Base-by-base conservation (phyloP, 805 yeast genomes). In the Priceomyces fermenticarens region DNA sequence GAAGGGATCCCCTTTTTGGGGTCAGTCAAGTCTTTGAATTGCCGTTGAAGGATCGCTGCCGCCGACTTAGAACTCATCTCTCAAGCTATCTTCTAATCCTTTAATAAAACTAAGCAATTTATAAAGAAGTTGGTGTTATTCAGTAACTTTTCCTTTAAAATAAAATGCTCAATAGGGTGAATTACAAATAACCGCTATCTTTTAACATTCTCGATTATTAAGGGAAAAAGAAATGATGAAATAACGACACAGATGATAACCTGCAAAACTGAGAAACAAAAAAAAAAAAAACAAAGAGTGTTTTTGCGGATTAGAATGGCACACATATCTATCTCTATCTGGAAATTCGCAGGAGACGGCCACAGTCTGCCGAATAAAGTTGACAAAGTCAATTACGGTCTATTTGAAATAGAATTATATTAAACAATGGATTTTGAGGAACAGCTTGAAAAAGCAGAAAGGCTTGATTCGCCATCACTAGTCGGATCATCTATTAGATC, bases 1-100 rank as follows among this genome's bases (percentile, higher is more conserved):
- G 71, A 65, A 4, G 75, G 75, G 39, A 70, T 67, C 34, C 73
- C 90, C 60, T 85, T 87, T 57, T 83, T 85, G 9, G 97, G 96
- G 67, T 90, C 95, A 15, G 97, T 88, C 44, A 91, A 83, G 60
- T 91, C 97, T 62, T 87, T 81, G 68, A 75, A 90, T 75, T 91
- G 97, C 76, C 93, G 89, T 80, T 88, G 84, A 43, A 91, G 75
- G 43, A 91, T 77, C 46, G 95, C 82, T 12, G 95, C 89, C 23
- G 91, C 89, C 25, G 83, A 75, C 54, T 73, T 76, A 38, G 75
- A 68, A 46, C 69, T 63, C 74, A 70, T 70, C n/a, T 30, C 36
- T 12, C 30, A 23, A 35, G 17, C 23, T 13, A n/a, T 10, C 16
- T 17, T n/a, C 26, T 9, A 32, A 32, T 6, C 25, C 35, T 32